A percentile compares a stretch with the other conserved stretches of the same genome.
Conservation (phyloP, 208 protist species). For the Willaertia magna region DNA sequence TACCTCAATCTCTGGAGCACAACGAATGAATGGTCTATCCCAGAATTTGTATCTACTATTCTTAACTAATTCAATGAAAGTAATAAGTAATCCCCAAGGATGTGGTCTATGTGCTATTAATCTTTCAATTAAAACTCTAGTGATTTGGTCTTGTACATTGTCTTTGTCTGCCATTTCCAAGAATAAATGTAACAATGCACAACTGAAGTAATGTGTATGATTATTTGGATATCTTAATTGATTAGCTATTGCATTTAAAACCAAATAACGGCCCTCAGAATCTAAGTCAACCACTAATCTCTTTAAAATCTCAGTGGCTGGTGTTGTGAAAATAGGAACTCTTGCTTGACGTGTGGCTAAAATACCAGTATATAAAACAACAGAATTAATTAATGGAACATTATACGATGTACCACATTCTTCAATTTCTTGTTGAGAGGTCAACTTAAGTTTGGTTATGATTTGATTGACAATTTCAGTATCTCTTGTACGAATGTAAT, state of each 20-base stretch:
- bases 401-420: conserved; percentile 46
- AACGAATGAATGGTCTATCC: conserved; percentile 76
- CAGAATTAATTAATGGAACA: conserved; percentile 81
- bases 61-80: conserved; percentile 97
- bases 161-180: conserved; percentile 45
- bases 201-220: conserved; percentile 97
- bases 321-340: conserved; percentile 20
- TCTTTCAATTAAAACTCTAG: conserved; percentile 85
- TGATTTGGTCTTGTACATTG: conserved; percentile 89
- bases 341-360: conserved; percentile 29
- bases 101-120: conserved; percentile 93
- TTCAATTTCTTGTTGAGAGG: background rate
- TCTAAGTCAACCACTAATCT: conserved; percentile 76
- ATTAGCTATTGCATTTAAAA: conserved; percentile 92
- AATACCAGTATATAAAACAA: conserved; percentile 87
- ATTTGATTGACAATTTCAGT: background rate
- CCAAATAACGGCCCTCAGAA: conserved; percentile 76
- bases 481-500: background rate
- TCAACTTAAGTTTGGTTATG: background rate
- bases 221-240: conserved; percentile 97
- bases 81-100: conserved; percentile 97
- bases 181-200: conserved; percentile 91
- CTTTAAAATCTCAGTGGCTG: conserved; percentile 85
- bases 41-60: conserved; percentile 80
- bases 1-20: conserved; percentile 67